phyloP scores from a whole-genome alignment of 2,329 filamentous ascomycete species.

The Teratosphaeria viscida region DNA sequence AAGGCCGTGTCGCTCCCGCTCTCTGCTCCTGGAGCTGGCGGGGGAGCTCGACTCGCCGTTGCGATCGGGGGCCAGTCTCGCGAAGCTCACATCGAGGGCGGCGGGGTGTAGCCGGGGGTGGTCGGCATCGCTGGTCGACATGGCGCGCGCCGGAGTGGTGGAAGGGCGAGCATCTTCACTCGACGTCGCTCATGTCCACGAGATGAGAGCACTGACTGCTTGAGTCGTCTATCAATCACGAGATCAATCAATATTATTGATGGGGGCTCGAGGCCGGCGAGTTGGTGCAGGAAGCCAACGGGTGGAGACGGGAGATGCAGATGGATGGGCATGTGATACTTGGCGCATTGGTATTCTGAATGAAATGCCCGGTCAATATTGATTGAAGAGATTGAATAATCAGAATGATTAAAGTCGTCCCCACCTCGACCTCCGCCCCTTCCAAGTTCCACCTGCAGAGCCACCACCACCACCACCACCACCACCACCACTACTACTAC shows the following conservation, averaged over 20 bases:
- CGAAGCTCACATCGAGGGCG: neutral
- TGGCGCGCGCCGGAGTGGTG: neutral
- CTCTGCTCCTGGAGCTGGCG: constrained; percentile 13
- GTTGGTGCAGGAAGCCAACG: neutral
- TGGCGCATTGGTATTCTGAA: neutral
- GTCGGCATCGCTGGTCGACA: neutral
- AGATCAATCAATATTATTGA: neutral
- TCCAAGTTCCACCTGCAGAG: too few species aligned
- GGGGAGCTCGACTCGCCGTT: constrained; percentile 18
- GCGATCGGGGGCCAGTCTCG: constrained; percentile 3
- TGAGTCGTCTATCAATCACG: neutral
- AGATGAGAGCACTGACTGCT: neutral
- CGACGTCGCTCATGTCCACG: neutral
- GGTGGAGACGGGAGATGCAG: neutral
- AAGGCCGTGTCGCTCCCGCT: neutral
- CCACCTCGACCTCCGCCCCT: too few species aligned
- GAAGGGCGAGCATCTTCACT: neutral
- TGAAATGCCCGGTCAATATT: too few species aligned
- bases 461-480: too few species aligned
- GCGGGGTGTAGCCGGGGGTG: neutral
- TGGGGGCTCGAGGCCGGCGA: too few species aligned
- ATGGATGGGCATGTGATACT: neutral
- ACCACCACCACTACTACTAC: too few species aligned
- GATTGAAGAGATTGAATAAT: too few species aligned
- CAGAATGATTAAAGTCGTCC: too few species aligned